phyloP scores from a whole-genome alignment of 805 yeast species.

The Yarrowia sp. region DNA sequence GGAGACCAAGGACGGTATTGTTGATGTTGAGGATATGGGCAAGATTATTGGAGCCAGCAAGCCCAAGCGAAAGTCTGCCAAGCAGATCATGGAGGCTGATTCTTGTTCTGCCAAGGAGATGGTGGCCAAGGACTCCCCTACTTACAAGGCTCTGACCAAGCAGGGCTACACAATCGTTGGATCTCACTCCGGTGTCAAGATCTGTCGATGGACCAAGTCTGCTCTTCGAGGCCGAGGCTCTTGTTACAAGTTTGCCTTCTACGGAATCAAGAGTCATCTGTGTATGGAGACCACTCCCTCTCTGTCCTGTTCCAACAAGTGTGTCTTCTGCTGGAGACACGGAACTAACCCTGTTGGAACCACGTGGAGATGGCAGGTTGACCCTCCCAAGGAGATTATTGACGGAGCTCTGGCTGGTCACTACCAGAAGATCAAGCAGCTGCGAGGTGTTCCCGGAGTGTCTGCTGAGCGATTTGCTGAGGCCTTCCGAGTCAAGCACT shows the following conservation, averaged over 20 bases:
- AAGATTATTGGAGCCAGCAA: constrained; percentile 45
- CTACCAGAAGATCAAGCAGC: constrained; percentile 85
- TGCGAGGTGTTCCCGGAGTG: constrained; percentile 95
- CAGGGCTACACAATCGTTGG: constrained; percentile 95
- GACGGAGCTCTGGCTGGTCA: constrained; percentile 88
- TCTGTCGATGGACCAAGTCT: constrained; percentile 94
- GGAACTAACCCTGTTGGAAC: constrained; percentile 97
- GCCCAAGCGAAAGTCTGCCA: constrained; percentile 24
- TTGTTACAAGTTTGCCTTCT: constrained; percentile 88
- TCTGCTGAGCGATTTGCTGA: constrained; percentile 86
- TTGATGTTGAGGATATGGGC: constrained; percentile 90
- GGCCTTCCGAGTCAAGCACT: constrained; percentile 84
- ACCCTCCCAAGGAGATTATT: constrained; percentile 77
- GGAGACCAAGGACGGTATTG: constrained; percentile 47
- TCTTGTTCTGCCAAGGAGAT: constrained; percentile 58
- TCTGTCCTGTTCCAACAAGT: constrained; percentile 87
- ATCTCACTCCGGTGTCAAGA: constrained; percentile 90
- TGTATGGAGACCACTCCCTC: constrained; percentile 97
- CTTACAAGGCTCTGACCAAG: constrained; percentile 80
- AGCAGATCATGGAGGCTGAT: constrained; percentile 13
- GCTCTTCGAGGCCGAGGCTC: constrained; percentile 93
- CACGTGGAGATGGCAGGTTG: constrained; percentile 95
- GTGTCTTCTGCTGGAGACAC: constrained; percentile 97
- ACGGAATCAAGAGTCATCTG: constrained; percentile 84
- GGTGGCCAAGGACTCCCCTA: constrained; percentile 89